These are phyloP conservation scores for Russula abietina DNA, from an alignment of 768 basidiomycete species.

Conservation along the genomic window DNA sequence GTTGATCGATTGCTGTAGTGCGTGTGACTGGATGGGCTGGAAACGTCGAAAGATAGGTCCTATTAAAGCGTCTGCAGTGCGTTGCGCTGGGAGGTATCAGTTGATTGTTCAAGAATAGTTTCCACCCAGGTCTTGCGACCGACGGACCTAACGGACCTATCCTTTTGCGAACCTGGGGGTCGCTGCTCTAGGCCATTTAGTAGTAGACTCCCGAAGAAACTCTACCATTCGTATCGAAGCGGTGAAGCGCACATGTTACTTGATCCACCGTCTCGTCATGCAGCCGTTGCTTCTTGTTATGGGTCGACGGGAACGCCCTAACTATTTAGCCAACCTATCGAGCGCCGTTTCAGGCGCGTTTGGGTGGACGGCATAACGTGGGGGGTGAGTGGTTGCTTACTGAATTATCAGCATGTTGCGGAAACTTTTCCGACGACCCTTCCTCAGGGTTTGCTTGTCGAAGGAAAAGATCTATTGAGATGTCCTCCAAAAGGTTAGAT, in stretches of 20 bases:
- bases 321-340: neutral
- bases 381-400: neutral
- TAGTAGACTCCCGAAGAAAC: neutral
- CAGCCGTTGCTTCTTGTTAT: neutral
- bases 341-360: neutral
- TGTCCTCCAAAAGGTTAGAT: conserved; percentile 10
- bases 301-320: neutral
- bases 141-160: conserved; percentile 4
- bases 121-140: conserved; percentile 5
- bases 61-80: neutral
- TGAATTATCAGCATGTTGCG: neutral
- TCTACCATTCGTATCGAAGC: neutral
- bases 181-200: neutral
- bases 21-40: neutral
- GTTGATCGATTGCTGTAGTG: conserved; percentile 2
- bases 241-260: neutral
- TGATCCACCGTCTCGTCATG: neutral
- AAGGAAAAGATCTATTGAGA: neutral
- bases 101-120: neutral
- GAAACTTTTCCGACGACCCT: neutral
- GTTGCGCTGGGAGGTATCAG: neutral
- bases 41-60: neutral
- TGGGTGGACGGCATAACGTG: neutral
- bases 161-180: conserved; percentile 2
- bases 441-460: neutral